Percentiles rank a stretch among this genome's conserved stretches.
phyloP scores from a whole-genome alignment of 257 asterid genomes.

The Perilla frutescens region DNA sequence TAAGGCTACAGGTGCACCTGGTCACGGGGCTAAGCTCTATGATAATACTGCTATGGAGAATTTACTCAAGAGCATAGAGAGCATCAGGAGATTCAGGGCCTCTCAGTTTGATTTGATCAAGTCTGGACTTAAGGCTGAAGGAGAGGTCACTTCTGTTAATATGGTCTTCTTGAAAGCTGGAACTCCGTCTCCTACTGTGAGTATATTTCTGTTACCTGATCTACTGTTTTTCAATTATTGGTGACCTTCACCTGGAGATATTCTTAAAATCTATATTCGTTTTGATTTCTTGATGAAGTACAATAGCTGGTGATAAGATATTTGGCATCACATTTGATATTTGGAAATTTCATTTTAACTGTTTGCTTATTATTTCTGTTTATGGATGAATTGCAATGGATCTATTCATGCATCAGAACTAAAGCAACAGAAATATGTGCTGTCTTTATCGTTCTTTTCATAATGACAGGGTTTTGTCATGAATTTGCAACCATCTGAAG shows the following conservation, averaged over 20 bases:
- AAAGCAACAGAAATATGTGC: conserved; percentile 6
- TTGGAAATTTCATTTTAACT: background rate
- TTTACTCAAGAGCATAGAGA: conserved; percentile 83
- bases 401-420: conserved; percentile 9
- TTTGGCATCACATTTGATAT: background rate
- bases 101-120: conserved; percentile 89
- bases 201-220: conserved; percentile 5
- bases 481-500: conserved; percentile 99
- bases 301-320: background rate
- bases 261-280: background rate
- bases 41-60: conserved; percentile 96
- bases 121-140: conserved; percentile 79
- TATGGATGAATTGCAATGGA: conserved; percentile 4
- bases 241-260: background rate
- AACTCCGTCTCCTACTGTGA: conserved; percentile 89
- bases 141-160: conserved; percentile 88
- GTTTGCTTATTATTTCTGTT: background rate
- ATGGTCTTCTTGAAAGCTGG: conserved; percentile 94
- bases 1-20: conserved; percentile 88
- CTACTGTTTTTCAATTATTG: background rate
- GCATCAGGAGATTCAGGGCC: conserved; percentile 76
- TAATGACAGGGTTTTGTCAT: conserved; percentile 84
- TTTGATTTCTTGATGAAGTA: conserved; percentile 8
- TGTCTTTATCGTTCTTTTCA: conserved; percentile 23
- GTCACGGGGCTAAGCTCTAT: conserved; percentile 94